Evolutionary conservation across 78 protist species (phyloP).

Genomic region (Guillardia theta): DNA sequence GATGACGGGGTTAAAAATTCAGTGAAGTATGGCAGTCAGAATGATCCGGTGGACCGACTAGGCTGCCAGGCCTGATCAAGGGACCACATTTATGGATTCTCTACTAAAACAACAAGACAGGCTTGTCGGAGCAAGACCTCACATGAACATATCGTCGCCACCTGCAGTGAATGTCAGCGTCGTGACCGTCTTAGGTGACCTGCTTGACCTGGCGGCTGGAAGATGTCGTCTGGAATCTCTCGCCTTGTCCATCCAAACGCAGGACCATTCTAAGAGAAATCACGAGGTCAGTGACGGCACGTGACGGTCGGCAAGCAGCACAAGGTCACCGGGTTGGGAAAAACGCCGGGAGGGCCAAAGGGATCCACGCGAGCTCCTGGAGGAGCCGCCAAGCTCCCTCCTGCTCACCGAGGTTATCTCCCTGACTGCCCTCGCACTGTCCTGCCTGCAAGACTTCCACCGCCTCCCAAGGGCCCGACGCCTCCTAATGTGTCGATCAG

Average conservation of each 20-base stretch:
- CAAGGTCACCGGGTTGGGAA: not conserved
- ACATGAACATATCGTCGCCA: not conserved
- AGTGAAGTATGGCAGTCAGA: too few relatives aligned
- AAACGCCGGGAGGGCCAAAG: not conserved
- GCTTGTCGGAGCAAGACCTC: too few relatives aligned
- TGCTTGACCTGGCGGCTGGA: not conserved
- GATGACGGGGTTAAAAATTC: too few relatives aligned
- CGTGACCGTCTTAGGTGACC: not conserved
- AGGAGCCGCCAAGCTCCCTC: not conserved
- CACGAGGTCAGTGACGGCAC: not conserved
- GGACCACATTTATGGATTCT: too few relatives aligned
- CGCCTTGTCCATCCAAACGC: not conserved
- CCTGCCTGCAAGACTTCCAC: not conserved
- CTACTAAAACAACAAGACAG: too few relatives aligned
- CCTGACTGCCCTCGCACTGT: not conserved
- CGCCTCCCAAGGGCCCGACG: too few relatives aligned
- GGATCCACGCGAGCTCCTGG: not conserved
- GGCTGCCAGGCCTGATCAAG: too few relatives aligned
- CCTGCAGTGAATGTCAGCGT: not conserved
- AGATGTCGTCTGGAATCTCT: not conserved
- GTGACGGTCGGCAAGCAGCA: not conserved
- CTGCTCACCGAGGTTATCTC: not conserved
- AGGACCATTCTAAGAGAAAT: not conserved
- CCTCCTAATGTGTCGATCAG: too few relatives aligned
- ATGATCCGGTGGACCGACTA: too few relatives aligned